Evolutionary conservation across 2,329 filamentous ascomycete species (phyloP), one percentile per base, ranked within the genome.

Genomic region (Colletotrichum higginsianum): DNA sequence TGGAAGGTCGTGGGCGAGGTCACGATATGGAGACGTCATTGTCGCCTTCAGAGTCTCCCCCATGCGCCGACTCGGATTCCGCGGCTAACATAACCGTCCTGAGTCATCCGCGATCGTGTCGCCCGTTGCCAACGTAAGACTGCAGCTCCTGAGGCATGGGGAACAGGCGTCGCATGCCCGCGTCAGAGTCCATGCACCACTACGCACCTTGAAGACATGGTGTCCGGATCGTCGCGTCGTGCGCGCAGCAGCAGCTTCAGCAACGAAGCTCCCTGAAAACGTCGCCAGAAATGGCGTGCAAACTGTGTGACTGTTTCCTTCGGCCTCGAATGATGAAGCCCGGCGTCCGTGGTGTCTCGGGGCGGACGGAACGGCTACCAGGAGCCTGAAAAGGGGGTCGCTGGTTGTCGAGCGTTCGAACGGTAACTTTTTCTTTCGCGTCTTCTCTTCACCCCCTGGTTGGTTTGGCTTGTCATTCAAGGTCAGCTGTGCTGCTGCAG

Each of bases 151-250:
- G 38, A 15, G 16, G 35, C 35, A 42, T 9, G 7, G 50, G 12
- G 21, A 16, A n/a, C 26, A n/a, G 46, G 35, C 13, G 64, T 40
- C 50, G 30, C 16, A 16, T 61, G 40, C 38, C 13, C 30, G 35
- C 8, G 23, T 16, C 23, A 47, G 42, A 49, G 23, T 30, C n/a
- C 58, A 47, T 53, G 58, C 35, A 38, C 35, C 35, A 38, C 35
- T 63, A 65, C 67, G 56, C 47, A 64, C 63, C 70, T 73, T 61
- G 67, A 67, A 67, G 72, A 61, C 72, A 74, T 73, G 64, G 66
- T 73, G 61, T 63, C 57, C 49, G 16, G 42, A 58, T 30, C 53
- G 52, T 56, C 61, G 61, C 61, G 35, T 53, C 38, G 21, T n/a
- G 56, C 53, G 63, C 63, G 56, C 60, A 23, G 30, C 46, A 23